Percentiles rank a stretch among this genome's conserved stretches.
phyloP scores from a whole-genome alignment of 495 filamentous ascomycete genomes.

The Podospora fimiseda region DNA sequence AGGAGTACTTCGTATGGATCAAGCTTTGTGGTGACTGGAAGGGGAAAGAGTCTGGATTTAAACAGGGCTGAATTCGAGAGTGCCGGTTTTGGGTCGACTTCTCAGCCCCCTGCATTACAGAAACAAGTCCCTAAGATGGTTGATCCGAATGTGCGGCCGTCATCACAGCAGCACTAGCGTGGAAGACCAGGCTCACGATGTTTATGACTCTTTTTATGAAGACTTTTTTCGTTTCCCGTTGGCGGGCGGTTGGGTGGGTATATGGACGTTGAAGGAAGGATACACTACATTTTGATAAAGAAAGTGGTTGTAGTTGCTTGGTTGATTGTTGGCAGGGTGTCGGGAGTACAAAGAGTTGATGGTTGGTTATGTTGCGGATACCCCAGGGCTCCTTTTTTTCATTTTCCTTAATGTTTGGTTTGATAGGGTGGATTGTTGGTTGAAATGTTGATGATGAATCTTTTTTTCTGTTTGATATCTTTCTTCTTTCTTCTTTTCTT shows the following conservation, averaged over 20 bases:
- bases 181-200: neutral
- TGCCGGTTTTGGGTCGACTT: no score
- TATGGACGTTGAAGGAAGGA: no score
- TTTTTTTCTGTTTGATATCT: no score
- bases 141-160: neutral
- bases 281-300: no score
- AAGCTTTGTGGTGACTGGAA: conserved; percentile 20
- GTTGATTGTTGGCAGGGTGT: neutral
- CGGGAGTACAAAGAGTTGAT: neutral
- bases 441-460: neutral
- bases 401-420: neutral
- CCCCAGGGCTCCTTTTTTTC: neutral
- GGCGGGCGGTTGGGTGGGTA: no score
- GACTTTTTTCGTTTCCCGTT: no score
- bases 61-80: conserved; percentile 27
- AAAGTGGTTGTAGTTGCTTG: no score
- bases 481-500: neutral
- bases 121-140: neutral
- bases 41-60: conserved; percentile 40
- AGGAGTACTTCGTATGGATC: conserved; percentile 17
- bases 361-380: neutral
- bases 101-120: conserved; percentile 7
- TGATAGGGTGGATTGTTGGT: neutral
- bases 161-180: neutral
- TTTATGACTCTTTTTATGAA: neutral